Evolutionary conservation across 1,284 basidiomycete species (phyloP).

Genomic region (Marasmius sp.): DNA sequence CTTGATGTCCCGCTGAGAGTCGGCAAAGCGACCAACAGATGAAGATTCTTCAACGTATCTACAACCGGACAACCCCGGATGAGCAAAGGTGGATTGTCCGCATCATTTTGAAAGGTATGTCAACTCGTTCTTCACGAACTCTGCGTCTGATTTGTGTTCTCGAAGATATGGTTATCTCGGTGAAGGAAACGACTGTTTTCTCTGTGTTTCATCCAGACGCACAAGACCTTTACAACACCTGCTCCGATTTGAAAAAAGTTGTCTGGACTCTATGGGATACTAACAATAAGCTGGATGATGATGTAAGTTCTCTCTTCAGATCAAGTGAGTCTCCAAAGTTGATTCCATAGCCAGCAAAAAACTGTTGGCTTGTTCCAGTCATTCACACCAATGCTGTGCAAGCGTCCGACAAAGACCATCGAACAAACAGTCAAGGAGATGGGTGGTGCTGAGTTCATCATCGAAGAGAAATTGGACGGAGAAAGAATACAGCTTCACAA

Average conservation of each 20-base stretch:
- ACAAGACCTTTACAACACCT: constrained; percentile 88
- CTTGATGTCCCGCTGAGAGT: not conserved
- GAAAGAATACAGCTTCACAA: constrained; percentile 95
- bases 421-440: constrained; percentile 85
- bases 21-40: constrained; percentile 66
- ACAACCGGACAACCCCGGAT: constrained; percentile 74
- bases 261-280: constrained; percentile 80
- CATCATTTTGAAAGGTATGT: constrained; percentile 86
- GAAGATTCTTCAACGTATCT: constrained; percentile 72
- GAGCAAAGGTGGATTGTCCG: constrained; percentile 92
- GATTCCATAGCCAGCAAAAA: constrained; percentile 61
- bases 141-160: not conserved
- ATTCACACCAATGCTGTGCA: constrained; percentile 93
- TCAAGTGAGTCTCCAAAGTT: not conserved
- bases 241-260: constrained; percentile 91
- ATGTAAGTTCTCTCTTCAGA: constrained; percentile 38
- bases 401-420: constrained; percentile 76
- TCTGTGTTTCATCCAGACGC: constrained; percentile 89
- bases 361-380: constrained; percentile 76
- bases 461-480: constrained; percentile 96
- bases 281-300: constrained; percentile 56
- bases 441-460: constrained; percentile 71
- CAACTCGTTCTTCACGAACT: not conserved
- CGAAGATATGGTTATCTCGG: constrained; percentile 74
- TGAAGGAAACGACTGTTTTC: constrained; percentile 88